These are phyloP conservation scores for Xanthoconium purpureum DNA, from an alignment of 768 basidiomycete species.

Conservation along the genomic window DNA sequence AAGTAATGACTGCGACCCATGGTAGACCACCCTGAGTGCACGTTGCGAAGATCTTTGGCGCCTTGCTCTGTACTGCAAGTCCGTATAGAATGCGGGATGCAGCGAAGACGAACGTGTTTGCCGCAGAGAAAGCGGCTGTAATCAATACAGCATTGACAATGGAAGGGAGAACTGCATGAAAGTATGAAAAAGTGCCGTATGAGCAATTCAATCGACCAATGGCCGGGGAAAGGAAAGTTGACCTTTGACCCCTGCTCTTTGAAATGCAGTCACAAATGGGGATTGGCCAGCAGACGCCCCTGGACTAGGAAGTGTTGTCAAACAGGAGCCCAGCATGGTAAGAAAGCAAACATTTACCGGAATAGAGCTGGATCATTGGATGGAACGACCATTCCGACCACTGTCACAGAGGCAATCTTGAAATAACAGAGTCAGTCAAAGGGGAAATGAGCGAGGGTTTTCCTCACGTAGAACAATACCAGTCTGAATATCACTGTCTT, in stretches of 20 bases:
- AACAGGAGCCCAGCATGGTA: neutral
- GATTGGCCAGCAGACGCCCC: conserved; percentile 57
- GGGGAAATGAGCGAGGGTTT: neutral
- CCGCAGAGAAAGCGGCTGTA: conserved; percentile 70
- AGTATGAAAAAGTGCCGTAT: neutral
- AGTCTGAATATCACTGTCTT: conserved; percentile 79
- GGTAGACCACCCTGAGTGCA: conserved; percentile 52
- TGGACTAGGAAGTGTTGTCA: conserved; percentile 3
- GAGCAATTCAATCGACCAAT: conserved; percentile 9
- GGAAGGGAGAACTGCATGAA: conserved; percentile 48
- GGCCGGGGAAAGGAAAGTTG: neutral
- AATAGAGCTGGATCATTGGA: conserved; percentile 58
- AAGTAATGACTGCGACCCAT: conserved; percentile 32
- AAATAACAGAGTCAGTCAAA: neutral
- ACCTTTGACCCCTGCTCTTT: conserved; percentile 67
- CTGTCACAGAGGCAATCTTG: conserved; percentile 33
- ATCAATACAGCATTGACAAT: conserved; percentile 74
- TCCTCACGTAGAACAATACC: conserved; percentile 31
- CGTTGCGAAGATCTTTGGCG: conserved; percentile 47
- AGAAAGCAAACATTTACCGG: conserved; percentile 21
- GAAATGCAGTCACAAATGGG: conserved; percentile 84
- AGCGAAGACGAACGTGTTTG: conserved; percentile 45
- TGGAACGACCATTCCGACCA: conserved; percentile 77
- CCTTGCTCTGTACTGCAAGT: conserved; percentile 47
- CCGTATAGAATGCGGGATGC: conserved; percentile 44